Percentiles rank a stretch among this genome's conserved stretches.
Evolutionary conservation across 2,329 filamentous ascomycete species (phyloP).

Genomic region (Chaetomium sp.): DNA sequence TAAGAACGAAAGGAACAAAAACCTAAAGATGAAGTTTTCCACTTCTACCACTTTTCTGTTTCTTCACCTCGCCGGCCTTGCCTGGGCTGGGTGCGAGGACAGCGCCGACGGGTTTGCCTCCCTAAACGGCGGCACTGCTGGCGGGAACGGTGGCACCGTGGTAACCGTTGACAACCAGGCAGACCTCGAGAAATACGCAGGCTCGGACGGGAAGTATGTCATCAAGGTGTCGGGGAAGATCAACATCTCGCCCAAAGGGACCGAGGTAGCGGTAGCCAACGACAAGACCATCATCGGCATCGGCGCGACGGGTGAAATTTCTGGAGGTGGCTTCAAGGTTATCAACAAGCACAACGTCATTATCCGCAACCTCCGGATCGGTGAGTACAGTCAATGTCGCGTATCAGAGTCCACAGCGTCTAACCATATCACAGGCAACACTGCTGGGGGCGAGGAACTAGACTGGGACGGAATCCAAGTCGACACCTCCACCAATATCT

Average conservation of each 20-base stretch:
- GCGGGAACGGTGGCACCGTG: conserved; percentile 1
- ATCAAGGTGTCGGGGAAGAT: conserved; percentile 4
- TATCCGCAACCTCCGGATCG: not conserved
- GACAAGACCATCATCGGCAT: conserved; percentile 2
- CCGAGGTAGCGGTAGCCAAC: not conserved
- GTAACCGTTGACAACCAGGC: not conserved
- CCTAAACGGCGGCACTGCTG: not conserved
- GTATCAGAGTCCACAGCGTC: not conserved
- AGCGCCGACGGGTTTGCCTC: not conserved
- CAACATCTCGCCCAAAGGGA: conserved; percentile 2
- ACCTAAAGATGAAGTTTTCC: not conserved
- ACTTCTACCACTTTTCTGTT: not conserved
- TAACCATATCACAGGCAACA: not conserved
- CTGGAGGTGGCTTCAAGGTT: not conserved
- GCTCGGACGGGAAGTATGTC: not conserved
- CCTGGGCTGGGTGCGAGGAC: conserved; percentile 1
- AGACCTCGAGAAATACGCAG: not conserved
- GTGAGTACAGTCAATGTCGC: not conserved
- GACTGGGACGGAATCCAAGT: conserved; percentile 3
- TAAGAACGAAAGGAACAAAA: not conserved
- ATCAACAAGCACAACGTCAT: conserved; percentile 1
- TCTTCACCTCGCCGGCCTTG: not conserved
- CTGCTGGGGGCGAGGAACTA: not conserved
- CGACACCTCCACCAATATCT: conserved; percentile 3
- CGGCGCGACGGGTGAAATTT: not conserved